Conservation (phyloP, 1,284 basidiomycete species). For the Leccinum pseudoinsigne region DNA sequence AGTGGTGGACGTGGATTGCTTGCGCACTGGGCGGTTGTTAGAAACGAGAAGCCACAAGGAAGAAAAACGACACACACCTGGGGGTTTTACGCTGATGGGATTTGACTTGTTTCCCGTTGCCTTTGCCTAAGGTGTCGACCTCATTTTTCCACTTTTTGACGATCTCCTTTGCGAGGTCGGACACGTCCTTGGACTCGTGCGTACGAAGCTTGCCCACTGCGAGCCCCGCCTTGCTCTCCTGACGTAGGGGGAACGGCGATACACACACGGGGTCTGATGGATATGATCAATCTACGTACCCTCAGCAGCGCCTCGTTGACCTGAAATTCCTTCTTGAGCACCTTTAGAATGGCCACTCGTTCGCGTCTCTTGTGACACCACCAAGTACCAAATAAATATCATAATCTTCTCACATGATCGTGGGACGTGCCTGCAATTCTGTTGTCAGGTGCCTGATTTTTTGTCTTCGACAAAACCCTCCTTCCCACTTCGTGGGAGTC, state of each 20-base stretch:
- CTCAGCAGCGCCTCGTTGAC: constrained; percentile 88
- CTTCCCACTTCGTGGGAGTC: too few relatives aligned
- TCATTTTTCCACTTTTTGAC: constrained; percentile 91
- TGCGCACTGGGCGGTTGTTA: constrained; percentile 26
- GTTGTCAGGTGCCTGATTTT: too few relatives aligned
- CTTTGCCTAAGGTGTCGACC: constrained; percentile 74
- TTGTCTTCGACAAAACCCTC: too few relatives aligned
- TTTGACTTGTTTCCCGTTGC: constrained; percentile 33
- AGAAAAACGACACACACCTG: constrained; percentile 32
- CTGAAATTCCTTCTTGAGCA: constrained; percentile 76
- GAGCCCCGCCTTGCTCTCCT: constrained; percentile 92
- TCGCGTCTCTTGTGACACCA: too few relatives aligned
- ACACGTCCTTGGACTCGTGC: constrained; percentile 70
- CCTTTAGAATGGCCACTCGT: constrained; percentile 64
- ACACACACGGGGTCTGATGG: background rate
- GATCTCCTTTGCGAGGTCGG: constrained; percentile 88
- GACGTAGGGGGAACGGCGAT: background rate
- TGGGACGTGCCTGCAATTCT: too few relatives aligned
- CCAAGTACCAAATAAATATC: too few relatives aligned
- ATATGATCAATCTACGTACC: constrained; percentile 47
- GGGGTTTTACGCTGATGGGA: constrained; percentile 20
- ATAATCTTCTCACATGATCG: too few relatives aligned
- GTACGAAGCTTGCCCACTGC: constrained; percentile 90
- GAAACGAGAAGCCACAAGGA: background rate
- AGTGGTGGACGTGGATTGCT: constrained; percentile 25